Base-by-base conservation (phyloP, 2,329 filamentous ascomycete genomes). In the Parascedosporium putredinis region DNA sequence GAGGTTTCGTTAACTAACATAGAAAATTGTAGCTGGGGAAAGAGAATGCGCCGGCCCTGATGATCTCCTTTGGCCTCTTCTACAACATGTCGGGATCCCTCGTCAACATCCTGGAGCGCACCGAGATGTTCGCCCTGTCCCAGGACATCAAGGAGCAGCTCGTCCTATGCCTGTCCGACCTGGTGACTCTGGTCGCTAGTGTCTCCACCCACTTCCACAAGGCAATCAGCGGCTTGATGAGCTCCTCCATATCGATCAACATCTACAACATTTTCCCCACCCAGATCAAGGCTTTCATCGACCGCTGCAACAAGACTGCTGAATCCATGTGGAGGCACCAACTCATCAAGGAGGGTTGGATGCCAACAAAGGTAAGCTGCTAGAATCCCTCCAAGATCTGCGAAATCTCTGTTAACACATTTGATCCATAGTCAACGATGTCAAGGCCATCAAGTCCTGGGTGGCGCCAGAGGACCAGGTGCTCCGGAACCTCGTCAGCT, bases 401-500 rank as follows among this genome's bases (percentile, higher is more conserved):
- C n/a, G n/a, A n/a, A n/a, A n/a, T n/a, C n/a, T n/a, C n/a, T n/a
- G n/a, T n/a, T n/a, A n/a, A n/a, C n/a, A n/a, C n/a, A n/a, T n/a
- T n/a, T n/a, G n/a, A n/a, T n/a, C n/a, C n/a, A n/a, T 34, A 62
- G 60, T 64, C 3, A 59, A 56, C 10, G 52, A 63, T 7, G 54
- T 66, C 18, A 62, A 61, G 45, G 50, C 58, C 2, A 59, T 68
- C 51, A 59, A 59, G 49, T 51, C 53, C n/a, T 68, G 66, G 66
- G 51, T 55, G 7, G 33, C 51, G 1, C 56, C 57, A 2, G 54
- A 58, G 38, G 57, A 59, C 20, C 45, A 49, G 5, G 59, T 53
- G 16, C 44, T 56, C 7, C 22, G 29, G 25, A 52, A 52, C 12
- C 29, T 53, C 24, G 43, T 50, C 12, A 49, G 38, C 31, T 48